Percentiles rank a stretch among this genome's conserved stretches.
phyloP scores from a whole-genome alignment of 2,329 filamentous ascomycete species.

The Chaetomium strumarium region DNA sequence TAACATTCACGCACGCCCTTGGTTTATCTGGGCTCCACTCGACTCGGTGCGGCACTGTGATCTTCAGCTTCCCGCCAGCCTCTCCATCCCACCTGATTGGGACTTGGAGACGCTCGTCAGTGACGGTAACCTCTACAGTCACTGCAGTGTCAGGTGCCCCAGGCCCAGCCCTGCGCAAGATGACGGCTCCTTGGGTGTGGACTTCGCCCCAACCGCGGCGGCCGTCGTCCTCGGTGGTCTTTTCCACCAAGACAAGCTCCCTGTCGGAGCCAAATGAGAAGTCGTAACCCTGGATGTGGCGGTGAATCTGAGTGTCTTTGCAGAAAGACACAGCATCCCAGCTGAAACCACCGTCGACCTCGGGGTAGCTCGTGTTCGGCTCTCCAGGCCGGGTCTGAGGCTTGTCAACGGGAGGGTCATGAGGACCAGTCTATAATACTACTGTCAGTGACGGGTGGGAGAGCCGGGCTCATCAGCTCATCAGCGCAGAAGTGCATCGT shows the following conservation, averaged over 20 bases:
- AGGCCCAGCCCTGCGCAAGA: conserved; percentile 36
- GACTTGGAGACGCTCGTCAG: conserved; percentile 37
- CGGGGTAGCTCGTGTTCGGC: conserved; percentile 25
- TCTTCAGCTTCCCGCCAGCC: conserved; percentile 34
- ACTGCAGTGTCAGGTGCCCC: conserved; percentile 33
- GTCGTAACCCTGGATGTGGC: conserved; percentile 27
- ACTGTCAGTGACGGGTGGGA: neutral
- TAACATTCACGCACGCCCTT: conserved; percentile 43
- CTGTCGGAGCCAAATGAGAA: conserved; percentile 33
- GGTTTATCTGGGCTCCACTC: conserved; percentile 25
- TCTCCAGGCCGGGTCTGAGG: neutral
- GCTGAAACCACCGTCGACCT: conserved; percentile 22
- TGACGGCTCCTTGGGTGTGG: conserved; percentile 39
- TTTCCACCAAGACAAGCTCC: conserved; percentile 38
- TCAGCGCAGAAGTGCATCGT: neutral
- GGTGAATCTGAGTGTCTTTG: conserved; percentile 26
- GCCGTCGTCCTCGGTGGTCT: conserved; percentile 21
- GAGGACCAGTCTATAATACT: conserved; percentile 6
- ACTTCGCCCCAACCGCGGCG: conserved; percentile 28
- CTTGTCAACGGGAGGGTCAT: conserved; percentile 1
- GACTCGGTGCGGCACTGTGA: conserved; percentile 36
- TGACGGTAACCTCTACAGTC: conserved; percentile 41
- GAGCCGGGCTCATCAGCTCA: neutral
- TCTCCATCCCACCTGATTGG: conserved; percentile 30
- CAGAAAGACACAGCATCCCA: conserved; percentile 18